Base-by-base conservation (phyloP, 2,329 filamentous ascomycete genomes). In the Pseudocercospora musae region DNA sequence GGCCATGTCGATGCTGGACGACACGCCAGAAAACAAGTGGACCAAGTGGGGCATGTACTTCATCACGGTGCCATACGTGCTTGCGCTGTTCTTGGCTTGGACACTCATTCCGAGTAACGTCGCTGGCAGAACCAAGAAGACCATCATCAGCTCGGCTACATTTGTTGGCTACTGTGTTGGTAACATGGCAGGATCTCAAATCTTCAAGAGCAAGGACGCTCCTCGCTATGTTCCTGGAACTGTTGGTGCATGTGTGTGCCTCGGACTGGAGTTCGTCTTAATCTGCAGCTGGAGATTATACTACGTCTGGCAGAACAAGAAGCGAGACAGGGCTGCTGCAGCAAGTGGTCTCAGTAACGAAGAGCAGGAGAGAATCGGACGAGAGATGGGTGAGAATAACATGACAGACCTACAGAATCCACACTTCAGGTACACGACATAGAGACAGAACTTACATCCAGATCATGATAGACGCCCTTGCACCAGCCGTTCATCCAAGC, bases 321-420 rank as follows among this genome's bases (percentile, higher is more conserved):
- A 64, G 15, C 62, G 72, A 11, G 70, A 73, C 11, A 61, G 50
- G 29, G 64, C 60, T 20, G 70, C 70, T 2, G 65, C 53, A 21
- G 66, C 65, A 27, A 72, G 69, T 62, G 69, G 70, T 3, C 21
- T 72, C 4, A 64, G 46, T 33, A 87, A 85, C 44, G 87, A 80
- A 1, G 88, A 87, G 1, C 87, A 89, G 44, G 86, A 78, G 59
- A 86, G 70, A 3, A 89, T 83, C 3, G 89, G 88, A 64, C 88
- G 84, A 53, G 90, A 82, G 4, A 87, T 85, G 4, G 88, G 90
- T 21, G 83, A 84, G n/a, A 86, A 87, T 2, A 88, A 90, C 70
- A 89, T 87, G 66, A 90, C 78, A 6, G 87, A 89, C 74, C 88
- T 90, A 58, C 60, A 71, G 63, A 73, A 73, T 23, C 69, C 69